Conservation (phyloP, 164 flowering plant species). For the Vitis rupestris region DNA sequence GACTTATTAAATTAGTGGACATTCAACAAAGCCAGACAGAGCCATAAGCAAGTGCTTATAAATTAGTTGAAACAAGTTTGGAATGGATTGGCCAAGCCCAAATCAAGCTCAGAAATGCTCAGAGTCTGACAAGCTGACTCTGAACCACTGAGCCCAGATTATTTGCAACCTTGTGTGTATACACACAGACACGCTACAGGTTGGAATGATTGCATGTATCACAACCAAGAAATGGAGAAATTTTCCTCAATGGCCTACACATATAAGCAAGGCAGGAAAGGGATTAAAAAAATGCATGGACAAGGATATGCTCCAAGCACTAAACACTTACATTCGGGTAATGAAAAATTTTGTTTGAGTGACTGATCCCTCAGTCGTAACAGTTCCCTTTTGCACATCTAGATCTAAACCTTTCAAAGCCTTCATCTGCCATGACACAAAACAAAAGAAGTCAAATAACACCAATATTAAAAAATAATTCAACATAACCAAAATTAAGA, state of each 20-base stretch:
- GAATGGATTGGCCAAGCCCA: too few relatives aligned
- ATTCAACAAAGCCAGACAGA: too few relatives aligned
- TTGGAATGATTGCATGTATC: too few relatives aligned
- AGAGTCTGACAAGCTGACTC: too few relatives aligned
- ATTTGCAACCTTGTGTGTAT: too few relatives aligned
- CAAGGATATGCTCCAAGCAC: neutral
- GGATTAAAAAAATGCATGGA: neutral
- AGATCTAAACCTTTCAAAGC: constrained; percentile 78
- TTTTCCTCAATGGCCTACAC: neutral
- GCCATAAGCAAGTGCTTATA: too few relatives aligned
- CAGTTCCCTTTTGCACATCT: constrained; percentile 89
- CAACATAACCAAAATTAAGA: neutral
- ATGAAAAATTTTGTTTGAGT: constrained; percentile 73
- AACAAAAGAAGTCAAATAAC: neutral
- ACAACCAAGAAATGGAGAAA: neutral
- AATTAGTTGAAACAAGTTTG: too few relatives aligned
- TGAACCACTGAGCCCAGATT: too few relatives aligned
- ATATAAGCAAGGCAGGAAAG: neutral
- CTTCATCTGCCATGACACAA: constrained; percentile 62
- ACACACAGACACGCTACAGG: too few relatives aligned
- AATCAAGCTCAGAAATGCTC: too few relatives aligned
- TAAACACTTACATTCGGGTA: constrained; percentile 55
- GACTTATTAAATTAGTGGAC: too few relatives aligned
- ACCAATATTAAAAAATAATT: neutral
- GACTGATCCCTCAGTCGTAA: constrained; percentile 68